phyloP scores from a whole-genome alignment of 768 basidiomycete genomes.

The Saitozyma podzolica region DNA sequence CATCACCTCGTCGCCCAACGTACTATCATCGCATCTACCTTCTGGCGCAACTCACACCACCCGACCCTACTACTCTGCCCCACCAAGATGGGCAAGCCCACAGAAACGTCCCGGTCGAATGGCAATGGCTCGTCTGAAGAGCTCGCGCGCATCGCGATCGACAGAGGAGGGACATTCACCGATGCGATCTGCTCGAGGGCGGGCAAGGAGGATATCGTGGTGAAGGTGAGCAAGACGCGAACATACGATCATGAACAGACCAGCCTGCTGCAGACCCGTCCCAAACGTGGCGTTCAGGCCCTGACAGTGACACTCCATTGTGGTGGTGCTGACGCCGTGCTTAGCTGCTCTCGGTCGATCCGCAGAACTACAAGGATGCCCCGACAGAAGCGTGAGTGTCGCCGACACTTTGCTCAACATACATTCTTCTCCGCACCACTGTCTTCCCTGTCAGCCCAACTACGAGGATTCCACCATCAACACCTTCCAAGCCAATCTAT shows the following conservation, averaged over 20 bases:
- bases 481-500: too few species aligned
- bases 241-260: background rate
- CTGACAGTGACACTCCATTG: constrained; percentile 86
- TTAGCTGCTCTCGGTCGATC: constrained; percentile 16
- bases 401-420: constrained; percentile 25
- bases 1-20: too few species aligned
- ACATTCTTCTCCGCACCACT: too few species aligned
- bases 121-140: too few species aligned
- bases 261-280: constrained; percentile 56
- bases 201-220: constrained; percentile 24
- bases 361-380: constrained; percentile 10
- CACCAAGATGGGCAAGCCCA: too few species aligned
- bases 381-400: constrained; percentile 23
- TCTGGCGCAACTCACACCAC: too few species aligned
- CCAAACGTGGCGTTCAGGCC: constrained; percentile 75
- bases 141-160: constrained; percentile 32
- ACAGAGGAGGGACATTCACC: constrained; percentile 74
- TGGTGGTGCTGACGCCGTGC: background rate
- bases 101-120: too few species aligned
- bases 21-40: too few species aligned
- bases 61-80: too few species aligned
- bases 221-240: constrained; percentile 15
- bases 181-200: constrained; percentile 20
- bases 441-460: too few species aligned
- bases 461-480: too few species aligned